Evolutionary conservation across 768 basidiomycete species (phyloP), one percentile per base, ranked within the genome.

Genomic region (Rhizopogon vesiculosus): DNA sequence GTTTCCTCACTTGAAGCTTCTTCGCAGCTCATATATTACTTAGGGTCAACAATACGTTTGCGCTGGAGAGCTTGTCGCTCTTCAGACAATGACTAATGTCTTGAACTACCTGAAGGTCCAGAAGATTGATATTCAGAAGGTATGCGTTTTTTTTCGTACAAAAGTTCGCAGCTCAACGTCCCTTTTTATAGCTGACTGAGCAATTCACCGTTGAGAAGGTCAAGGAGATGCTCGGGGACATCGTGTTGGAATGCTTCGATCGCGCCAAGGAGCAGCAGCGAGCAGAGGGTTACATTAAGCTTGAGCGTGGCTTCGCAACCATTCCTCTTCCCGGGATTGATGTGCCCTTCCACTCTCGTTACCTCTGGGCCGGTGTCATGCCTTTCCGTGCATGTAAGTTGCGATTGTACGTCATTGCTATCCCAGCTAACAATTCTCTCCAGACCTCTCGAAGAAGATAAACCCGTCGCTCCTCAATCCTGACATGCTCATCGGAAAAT

Each of bases 31-130:
- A 54, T 43, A 41, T 33, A 55, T 42, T 51, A 29, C 63, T 53
- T 73, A 97, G 88, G 96, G 96, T 59, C 94, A 97, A 83, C 97
- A 99, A 91, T 98, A 98, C 70, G 97, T 99, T 59, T 97, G 93
- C 64, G 97, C 97, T 43, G 97, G 97, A 72, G 96, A 98, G 69
- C 84, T 98, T 40, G 78, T 95, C 33, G 91, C 92, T 1, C 77
- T 98, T 38, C 93, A 97, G 61, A 91, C 93, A 0, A 81, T 98
- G 77, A 96, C 95, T 15, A 96, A 96, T 61, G 94, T 96, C 44
- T 77, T 98, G 63, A 99, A 99, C 76, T 95, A 93, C 71, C 75
- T 99, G 61, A 99, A 98, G 75, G 75, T 93, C 7, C 86, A 99
- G 77, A 98, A 96, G 81, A 88, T 97, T 43, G 95, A 98, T 66